Percentiles rank a stretch among this genome's conserved stretches.
Conservation (phyloP, 2,329 filamentous ascomycete species). For the Beauveria sp. region DNA sequence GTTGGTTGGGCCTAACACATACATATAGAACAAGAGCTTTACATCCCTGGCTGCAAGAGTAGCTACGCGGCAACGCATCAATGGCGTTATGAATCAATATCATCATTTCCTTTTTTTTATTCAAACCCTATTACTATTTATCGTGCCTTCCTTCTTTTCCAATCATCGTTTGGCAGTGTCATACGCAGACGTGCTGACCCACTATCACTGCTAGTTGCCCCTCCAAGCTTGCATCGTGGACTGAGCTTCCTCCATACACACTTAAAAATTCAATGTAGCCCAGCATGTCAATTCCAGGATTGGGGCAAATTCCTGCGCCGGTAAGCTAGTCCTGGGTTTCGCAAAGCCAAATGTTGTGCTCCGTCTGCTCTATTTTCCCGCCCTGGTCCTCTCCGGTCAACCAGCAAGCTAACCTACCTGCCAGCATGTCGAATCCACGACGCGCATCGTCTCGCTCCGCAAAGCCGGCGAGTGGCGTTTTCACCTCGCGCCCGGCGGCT, state of each 20-base stretch:
- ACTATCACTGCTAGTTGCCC: background rate
- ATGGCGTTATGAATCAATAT: conserved; percentile 10
- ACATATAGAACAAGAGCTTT: background rate
- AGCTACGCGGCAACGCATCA: conserved; percentile 1
- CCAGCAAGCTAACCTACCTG: background rate
- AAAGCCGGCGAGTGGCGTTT: conserved; percentile 73
- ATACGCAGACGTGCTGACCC: background rate
- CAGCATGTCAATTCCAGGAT: conserved; percentile 64
- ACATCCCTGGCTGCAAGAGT: background rate
- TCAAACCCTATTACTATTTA: background rate
- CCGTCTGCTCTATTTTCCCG: background rate
- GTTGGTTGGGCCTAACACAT: background rate
- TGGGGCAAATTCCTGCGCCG: conserved; percentile 58
- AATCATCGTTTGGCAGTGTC: background rate
- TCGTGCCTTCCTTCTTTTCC: background rate
- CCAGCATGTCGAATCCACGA: conserved; percentile 31
- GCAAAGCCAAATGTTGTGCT: background rate
- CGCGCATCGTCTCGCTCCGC: conserved; percentile 44
- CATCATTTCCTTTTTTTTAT: background rate
- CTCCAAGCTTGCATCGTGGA: background rate
- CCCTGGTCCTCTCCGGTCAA: background rate
- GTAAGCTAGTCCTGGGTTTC: conserved; percentile 28
- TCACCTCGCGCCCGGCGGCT: conserved; percentile 49
- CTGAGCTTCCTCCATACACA: background rate
- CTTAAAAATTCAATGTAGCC: conserved; percentile 22